Conservation (phyloP, 208 protist species). For the Crithidia brevicula region DNA sequence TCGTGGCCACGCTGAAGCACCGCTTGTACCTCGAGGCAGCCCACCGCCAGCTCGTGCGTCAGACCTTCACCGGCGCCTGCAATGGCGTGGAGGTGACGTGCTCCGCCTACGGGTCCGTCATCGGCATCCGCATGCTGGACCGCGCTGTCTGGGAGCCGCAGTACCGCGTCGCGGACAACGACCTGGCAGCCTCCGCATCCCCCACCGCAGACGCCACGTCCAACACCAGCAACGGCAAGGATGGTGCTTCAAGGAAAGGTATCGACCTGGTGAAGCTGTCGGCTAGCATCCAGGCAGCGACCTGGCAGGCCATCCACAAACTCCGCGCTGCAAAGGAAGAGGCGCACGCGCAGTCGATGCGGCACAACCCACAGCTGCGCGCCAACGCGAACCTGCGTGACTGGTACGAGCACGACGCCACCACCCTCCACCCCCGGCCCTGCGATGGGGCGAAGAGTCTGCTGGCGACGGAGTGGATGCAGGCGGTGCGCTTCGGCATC, state of each 20-base stretch:
- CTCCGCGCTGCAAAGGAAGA: conserved; percentile 73
- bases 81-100: conserved; percentile 80
- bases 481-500: conserved; percentile 71
- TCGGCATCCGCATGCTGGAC: conserved; percentile 59
- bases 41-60: conserved; percentile 59
- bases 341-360: conserved; percentile 60
- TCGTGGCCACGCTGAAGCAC: conserved; percentile 81
- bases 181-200: conserved; percentile 1
- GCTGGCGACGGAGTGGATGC: conserved; percentile 78
- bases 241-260: conserved; percentile 2
- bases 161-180: conserved; percentile 39
- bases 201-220: background rate
- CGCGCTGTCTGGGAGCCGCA: conserved; percentile 58
- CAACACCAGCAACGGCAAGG: background rate
- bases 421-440: conserved; percentile 58
- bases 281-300: conserved; percentile 67
- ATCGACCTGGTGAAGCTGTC: conserved; percentile 65
- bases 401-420: conserved; percentile 87
- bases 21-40: conserved; percentile 75
- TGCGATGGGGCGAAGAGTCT: conserved; percentile 65
- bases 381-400: conserved; percentile 44
- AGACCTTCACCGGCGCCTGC: conserved; percentile 70
- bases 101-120: conserved; percentile 74
- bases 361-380: conserved; percentile 56
- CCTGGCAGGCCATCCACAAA: conserved; percentile 71